A percentile compares a stretch with the other conserved stretches of the same genome.
Conservation (phyloP, 2,329 filamentous ascomycete species). For the Epicoccum nigrum region DNA sequence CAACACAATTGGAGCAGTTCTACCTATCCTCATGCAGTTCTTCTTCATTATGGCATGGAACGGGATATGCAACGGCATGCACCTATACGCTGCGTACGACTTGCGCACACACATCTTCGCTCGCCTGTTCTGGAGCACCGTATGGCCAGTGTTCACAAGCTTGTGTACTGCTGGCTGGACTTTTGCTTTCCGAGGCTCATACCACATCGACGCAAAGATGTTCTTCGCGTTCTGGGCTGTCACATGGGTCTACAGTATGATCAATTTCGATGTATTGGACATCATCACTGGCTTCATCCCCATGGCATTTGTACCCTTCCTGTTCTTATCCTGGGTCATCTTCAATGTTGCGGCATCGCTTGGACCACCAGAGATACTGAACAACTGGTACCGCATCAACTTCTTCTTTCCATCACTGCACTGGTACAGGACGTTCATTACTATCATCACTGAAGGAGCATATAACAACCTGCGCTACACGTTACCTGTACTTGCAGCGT, state of each 20-base stretch:
- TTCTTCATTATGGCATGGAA: constrained; percentile 56
- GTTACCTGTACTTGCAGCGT: constrained; percentile 12
- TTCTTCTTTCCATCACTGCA: constrained; percentile 18
- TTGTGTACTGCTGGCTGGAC: constrained; percentile 20
- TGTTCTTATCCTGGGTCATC: constrained; percentile 12
- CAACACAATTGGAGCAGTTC: constrained; percentile 53
- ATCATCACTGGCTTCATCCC: constrained; percentile 12
- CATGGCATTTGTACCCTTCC: constrained; percentile 12
- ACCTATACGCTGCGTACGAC: constrained; percentile 18
- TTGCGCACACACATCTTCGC: constrained; percentile 18
- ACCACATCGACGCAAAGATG: constrained; percentile 17
- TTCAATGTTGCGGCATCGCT: constrained; percentile 14
- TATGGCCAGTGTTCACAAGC: constrained; percentile 18
- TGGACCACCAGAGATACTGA: constrained; percentile 2
- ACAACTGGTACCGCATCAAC: constrained; percentile 12
- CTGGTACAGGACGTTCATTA: constrained; percentile 19
- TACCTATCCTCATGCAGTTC: constrained; percentile 56
- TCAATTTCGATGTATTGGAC: constrained; percentile 18
- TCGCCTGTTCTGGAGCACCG: constrained; percentile 16
- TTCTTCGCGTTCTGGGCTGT: constrained; percentile 23
- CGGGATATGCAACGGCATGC: constrained; percentile 40
- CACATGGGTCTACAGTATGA: constrained; percentile 18
- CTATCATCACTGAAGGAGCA: constrained; percentile 13
- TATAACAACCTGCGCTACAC: constrained; percentile 16
- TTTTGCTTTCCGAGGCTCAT: constrained; percentile 15